Base-by-base conservation (phyloP, 1,284 basidiomycete genomes). In the Irpex lacteus region DNA sequence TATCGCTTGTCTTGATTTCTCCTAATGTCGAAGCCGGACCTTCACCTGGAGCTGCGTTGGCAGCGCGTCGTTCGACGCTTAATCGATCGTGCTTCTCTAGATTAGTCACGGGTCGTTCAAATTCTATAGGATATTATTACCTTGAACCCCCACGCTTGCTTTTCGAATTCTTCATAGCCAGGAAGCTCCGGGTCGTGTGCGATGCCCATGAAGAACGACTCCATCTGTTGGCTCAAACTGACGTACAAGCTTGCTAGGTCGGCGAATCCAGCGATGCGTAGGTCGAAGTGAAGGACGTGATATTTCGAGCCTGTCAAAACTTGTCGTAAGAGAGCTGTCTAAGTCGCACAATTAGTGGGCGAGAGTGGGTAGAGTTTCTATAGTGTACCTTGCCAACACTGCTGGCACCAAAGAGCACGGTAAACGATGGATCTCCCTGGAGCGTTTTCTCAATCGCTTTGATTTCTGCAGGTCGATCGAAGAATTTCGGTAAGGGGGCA, bases 261-360 rank as follows among this genome's bases (percentile, higher is more conserved):
- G 1, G 91, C 90, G 70, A 94, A 94, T 0, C 92, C 92, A 4
- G 92, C 85, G 59, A 94, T 92, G 15, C 92, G 84, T 38, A 94
- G 80, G 75, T 94, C 92, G 69, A 94, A 93, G 71, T 92, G 90
- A 38, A 94, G 81, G 60, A 92, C 89, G 75, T 92, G 90, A 71
- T 90, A 94, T 62, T 80, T 79, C 11, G 84, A 78, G 21, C 80
- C 78, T 13, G 85, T 88, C 40, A 94, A 82, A 18, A 93, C 85
- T 75, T 94, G 89, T 55, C 92, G 83, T 15, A 94, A 80, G 6
- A 94, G 81, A 0, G 89, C 87, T 4, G 92, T 94, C 87, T 91
- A 60, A 8, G 34, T 7, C 53, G 19, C 37, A 47, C 21, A 61
- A 61, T 65, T 63, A 54, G 50, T 32, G 18, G 18, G 53, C 5